Base-by-base conservation (phyloP, 768 basidiomycete species). In the Coprinopsis sp. region DNA sequence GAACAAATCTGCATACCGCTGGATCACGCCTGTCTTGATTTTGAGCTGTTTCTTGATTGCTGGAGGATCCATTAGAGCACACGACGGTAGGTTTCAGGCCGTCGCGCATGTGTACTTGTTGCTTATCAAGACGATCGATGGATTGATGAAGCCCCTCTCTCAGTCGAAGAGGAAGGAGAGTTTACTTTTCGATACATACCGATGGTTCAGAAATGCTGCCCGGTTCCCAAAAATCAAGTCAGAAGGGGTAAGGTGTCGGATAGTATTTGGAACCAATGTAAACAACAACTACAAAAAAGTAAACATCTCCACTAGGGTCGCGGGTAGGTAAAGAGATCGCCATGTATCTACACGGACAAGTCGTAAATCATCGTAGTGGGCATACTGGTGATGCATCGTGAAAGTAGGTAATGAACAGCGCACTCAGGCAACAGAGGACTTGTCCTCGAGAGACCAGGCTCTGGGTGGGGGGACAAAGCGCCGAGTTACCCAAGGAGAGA, bases 1-100 rank as follows among this genome's bases (percentile, higher is more conserved):
- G n/a, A n/a, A n/a, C n/a, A n/a, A n/a, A n/a, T n/a, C n/a, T n/a
- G 11, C 46, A 55, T 54, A 90, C 89, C 89, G 73, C 61, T 73
- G 76, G 37, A 79, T 76, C 31, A 70, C 77, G 23, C 80, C 81
- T 4, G 80, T 57, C 68, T 88, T 90, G 71, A 91, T 91, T 64
- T 79, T 85, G 51, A 92, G 76, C 56, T 89, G 86, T 44, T 78
- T 76, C 41, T 73, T 73, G 39, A 81, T 58, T 23, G 76, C 65
- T 40, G 70, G 64, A 28, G 64, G 55, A 53, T 81, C 77, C 56
- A 64, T 75, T 77, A 80, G 81, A 28, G 49, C 64, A 11, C 40
- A 37, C 6, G n/a, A 21, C 43, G 22, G 42, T n/a, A n/a, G n/a
- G n/a, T n/a, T n/a, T n/a, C n/a, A n/a, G n/a, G n/a, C n/a, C n/a